These are phyloP conservation scores for Diaporthe sp. DNA, from an alignment of 2,329 filamentous ascomycete genomes.

Conservation along the genomic window DNA sequence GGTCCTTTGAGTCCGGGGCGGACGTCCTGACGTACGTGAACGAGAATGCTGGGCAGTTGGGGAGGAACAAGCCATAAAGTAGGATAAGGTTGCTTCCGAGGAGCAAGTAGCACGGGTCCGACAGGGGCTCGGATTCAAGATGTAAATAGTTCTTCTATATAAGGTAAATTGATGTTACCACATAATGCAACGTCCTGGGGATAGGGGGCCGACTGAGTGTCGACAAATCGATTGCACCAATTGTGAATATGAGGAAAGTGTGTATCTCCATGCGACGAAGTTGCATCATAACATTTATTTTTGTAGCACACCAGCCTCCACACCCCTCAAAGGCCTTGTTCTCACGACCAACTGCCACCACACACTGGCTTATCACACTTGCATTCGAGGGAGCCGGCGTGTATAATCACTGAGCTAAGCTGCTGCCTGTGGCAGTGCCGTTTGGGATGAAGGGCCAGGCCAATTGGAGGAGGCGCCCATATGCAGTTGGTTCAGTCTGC, in stretches of 20 bases:
- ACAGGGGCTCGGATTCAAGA: not conserved
- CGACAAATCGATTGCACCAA: not conserved
- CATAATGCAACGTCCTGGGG: not conserved
- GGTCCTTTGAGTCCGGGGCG: not conserved
- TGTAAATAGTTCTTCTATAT: conserved; percentile 1
- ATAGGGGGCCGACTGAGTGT: not conserved
- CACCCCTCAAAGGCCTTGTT: not conserved
- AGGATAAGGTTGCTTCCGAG: too few relatives aligned
- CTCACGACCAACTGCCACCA: not conserved
- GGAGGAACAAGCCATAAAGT: conserved; percentile 3
- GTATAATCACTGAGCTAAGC: not conserved
- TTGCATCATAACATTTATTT: not conserved
- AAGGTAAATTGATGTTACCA: not conserved
- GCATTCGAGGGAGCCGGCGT: not conserved
- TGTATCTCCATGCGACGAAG: not conserved
- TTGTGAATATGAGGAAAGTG: not conserved
- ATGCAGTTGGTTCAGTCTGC: conserved; percentile 7
- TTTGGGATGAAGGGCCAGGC: not conserved
- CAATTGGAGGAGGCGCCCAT: not conserved
- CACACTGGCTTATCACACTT: not conserved
- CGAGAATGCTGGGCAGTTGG: conserved; percentile 10
- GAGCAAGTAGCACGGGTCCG: too few relatives aligned
- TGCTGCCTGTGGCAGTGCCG: conserved; percentile 12
- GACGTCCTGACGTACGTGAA: conserved; percentile 6
- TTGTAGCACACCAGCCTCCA: not conserved